Evolutionary conservation across 129 eudicot genomes (phyloP), one percentile per base, ranked within the genome.

Genomic region (Calendula officinalis): DNA sequence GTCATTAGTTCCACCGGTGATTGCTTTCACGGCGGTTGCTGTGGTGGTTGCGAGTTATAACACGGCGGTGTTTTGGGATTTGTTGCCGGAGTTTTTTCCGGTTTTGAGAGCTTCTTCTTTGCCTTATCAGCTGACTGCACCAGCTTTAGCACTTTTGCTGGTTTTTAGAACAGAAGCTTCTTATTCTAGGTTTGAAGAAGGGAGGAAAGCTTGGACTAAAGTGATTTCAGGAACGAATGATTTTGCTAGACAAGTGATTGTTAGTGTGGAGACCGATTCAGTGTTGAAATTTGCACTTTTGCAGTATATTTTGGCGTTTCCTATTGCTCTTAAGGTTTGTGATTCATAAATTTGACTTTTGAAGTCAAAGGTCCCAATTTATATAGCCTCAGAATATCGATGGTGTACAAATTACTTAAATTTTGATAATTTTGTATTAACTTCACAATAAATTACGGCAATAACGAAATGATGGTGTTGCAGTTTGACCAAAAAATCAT

Each of bases 91-190:
- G 71, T 73, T 80, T 69, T 89, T 88, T 57, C 99, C 99, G 0
- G 45, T 67, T 62, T 67, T 94, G 75, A 86, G 95, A 67, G 95
- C 94, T n/a, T 83, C 92, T 64, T 78, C 99, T 2, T 69, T 88
- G 92, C 97, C 99, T 30, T 94, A 94, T 45, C 99, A 89, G 79
- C 62, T 94, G 62, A 89, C 97, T 2, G 99, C 99, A 0, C 97
- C 99, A 5, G 99, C 99, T 1, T 73, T 94, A 86, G 99, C 99
- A 33, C 86, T 94, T 43, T 70, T 94, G 84, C 71, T 94, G 77
- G 99, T 94, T 69, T 94, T 94, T 69, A 72, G 99, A 70, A 94
- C 99, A 4, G 99, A 94, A 83, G 99, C 97, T 7, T 88, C 97
- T 13, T 94, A 94, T 75, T 89, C 99, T 56, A 89, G 99, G 83